phyloP scores from a whole-genome alignment of 2,329 filamentous ascomycete genomes.

The Exophiala sp. region DNA sequence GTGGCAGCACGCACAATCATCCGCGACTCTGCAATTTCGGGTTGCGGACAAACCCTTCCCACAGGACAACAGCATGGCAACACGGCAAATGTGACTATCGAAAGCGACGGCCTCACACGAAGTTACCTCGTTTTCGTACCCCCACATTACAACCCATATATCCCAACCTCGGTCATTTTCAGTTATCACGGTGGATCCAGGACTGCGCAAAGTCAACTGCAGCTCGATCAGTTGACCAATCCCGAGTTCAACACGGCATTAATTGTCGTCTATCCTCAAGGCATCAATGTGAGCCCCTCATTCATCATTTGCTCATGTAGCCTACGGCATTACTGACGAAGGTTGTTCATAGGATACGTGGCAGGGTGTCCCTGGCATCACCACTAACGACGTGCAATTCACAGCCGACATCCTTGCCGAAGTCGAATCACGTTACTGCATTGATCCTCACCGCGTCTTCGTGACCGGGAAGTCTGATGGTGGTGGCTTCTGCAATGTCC shows the following conservation, averaged over 20 bases:
- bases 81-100: background rate
- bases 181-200: slow-evolving; percentile 40
- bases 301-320: too few relatives aligned
- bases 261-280: slow-evolving; percentile 46
- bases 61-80: too few relatives aligned
- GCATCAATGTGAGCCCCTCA: slow-evolving; percentile 12
- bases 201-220: slow-evolving; percentile 37
- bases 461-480: slow-evolving; percentile 54
- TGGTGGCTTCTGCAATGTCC: slow-evolving; percentile 46
- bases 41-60: too few relatives aligned
- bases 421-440: slow-evolving; percentile 39
- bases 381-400: slow-evolving; percentile 43
- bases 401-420: slow-evolving; percentile 39
- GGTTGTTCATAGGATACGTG: slow-evolving; percentile 31
- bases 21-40: too few relatives aligned
- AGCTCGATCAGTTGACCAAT: slow-evolving; percentile 46
- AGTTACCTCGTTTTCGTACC: slow-evolving; percentile 42
- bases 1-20: too few relatives aligned
- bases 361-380: slow-evolving; percentile 42
- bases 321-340: too few relatives aligned
- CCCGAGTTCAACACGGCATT: slow-evolving; percentile 42
- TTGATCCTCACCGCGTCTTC: slow-evolving; percentile 45
- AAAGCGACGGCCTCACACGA: background rate
- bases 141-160: too few relatives aligned
- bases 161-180: too few relatives aligned